phyloP scores from a whole-genome alignment of 148 eudicot species.

The Gaultheria prostrata region DNA sequence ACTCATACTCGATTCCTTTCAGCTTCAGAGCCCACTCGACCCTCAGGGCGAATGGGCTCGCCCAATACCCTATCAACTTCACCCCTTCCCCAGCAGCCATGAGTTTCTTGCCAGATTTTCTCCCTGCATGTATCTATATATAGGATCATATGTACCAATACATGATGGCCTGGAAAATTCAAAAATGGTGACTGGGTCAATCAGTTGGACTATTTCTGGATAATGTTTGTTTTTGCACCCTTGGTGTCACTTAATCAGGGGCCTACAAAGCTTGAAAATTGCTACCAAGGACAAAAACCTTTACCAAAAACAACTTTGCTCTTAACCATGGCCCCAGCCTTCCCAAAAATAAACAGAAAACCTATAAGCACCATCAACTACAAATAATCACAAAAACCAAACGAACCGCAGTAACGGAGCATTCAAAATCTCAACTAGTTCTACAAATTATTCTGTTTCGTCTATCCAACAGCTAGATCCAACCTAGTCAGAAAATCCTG shows the following conservation, averaged over 20 bases:
- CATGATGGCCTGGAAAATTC: not conserved
- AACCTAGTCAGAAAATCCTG: not conserved
- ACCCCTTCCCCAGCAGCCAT: constrained; percentile 13
- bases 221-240: not conserved
- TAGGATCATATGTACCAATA: not conserved
- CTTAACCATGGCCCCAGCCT: too few relatives aligned
- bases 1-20: constrained; percentile 30
- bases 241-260: not conserved
- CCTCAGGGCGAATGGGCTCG: constrained; percentile 31
- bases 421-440: not conserved
- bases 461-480: not conserved
- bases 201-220: not conserved
- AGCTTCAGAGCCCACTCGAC: constrained; percentile 33
- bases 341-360: too few relatives aligned
- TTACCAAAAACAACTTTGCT: too few relatives aligned
- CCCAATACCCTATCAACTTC: constrained; percentile 28
- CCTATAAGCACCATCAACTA: not conserved
- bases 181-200: not conserved
- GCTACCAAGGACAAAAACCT: not conserved
- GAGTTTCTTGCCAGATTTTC: not conserved
- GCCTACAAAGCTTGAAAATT: not conserved
- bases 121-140: not conserved
- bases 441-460: not conserved
- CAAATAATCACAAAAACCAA: not conserved
- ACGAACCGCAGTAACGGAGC: not conserved